Evolutionary conservation across 257 asterid genomes (phyloP).

Genomic region (Nyctanthes arbortristis): DNA sequence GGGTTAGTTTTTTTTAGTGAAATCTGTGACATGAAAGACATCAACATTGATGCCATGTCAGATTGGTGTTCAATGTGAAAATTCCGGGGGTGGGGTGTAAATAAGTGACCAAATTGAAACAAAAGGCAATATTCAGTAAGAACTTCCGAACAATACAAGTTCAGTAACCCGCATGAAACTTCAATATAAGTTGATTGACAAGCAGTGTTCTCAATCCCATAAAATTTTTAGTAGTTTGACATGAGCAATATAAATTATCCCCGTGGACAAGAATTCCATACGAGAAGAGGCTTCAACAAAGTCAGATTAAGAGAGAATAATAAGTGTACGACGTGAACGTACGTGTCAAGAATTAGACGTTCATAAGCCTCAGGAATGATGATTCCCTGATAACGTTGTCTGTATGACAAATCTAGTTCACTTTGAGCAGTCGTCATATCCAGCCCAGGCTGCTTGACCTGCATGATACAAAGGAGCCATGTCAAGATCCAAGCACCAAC

Average conservation of each 20-base stretch:
- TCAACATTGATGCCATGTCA: neutral
- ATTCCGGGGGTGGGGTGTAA: neutral
- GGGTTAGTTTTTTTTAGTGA: neutral
- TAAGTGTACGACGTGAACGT: constrained; percentile 22
- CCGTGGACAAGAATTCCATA: neutral
- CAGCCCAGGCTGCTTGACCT: constrained; percentile 99
- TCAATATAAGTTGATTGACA: neutral
- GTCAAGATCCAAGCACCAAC: constrained; percentile 5
- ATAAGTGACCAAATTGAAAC: neutral
- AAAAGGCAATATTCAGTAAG: neutral
- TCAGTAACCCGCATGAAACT: neutral
- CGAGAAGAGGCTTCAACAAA: neutral
- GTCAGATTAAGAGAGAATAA: neutral
- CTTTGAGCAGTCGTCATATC: constrained; percentile 94
- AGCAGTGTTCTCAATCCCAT: neutral
- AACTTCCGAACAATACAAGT: neutral
- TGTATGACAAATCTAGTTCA: constrained; percentile 88
- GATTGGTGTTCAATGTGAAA: neutral
- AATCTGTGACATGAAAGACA: neutral
- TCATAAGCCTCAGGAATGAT: constrained; percentile 97
- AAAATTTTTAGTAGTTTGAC: neutral
- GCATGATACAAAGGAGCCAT: constrained; percentile 29
- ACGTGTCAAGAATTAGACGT: constrained; percentile 98
- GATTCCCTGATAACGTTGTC: constrained; percentile 78
- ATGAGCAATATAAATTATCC: neutral